phyloP scores from a whole-genome alignment of 306 rosid species.

The Ceratonia siliqua region DNA sequence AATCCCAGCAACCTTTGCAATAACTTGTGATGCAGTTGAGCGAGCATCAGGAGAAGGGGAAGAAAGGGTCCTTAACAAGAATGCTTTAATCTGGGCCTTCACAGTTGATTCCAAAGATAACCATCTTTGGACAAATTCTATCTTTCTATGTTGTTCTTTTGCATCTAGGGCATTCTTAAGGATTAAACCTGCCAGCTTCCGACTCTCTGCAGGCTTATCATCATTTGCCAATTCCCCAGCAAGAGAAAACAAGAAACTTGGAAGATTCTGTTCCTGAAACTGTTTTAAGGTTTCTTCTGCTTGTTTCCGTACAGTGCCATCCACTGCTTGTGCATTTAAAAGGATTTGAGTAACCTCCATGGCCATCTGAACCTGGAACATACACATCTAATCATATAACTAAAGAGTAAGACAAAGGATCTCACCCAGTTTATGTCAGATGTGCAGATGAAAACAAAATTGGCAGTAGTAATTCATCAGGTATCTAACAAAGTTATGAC shows the following conservation, averaged over 20 bases:
- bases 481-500: neutral
- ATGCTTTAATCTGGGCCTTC: conserved; percentile 74
- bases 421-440: neutral
- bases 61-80: conserved; percentile 72
- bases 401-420: neutral
- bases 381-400: conserved; percentile 7
- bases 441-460: neutral
- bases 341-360: conserved; percentile 91
- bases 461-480: neutral
- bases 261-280: conserved; percentile 91
- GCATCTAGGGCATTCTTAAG: conserved; percentile 96
- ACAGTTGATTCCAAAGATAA: conserved; percentile 61
- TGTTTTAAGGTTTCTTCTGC: conserved; percentile 84
- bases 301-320: conserved; percentile 68
- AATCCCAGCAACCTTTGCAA: conserved; percentile 91
- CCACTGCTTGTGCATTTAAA: conserved; percentile 90
- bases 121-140: conserved; percentile 85
- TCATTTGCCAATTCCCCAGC: conserved; percentile 90
- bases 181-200: conserved; percentile 81
- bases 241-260: conserved; percentile 79
- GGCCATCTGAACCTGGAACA: conserved; percentile 59
- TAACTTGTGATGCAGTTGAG: conserved; percentile 87
- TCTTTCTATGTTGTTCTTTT: conserved; percentile 84
- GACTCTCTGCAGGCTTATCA: conserved; percentile 85
- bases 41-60: conserved; percentile 76